These are phyloP conservation scores for Aspergillus uvarum DNA, from an alignment of 2,329 filamentous ascomycete species.

Conservation along the genomic window DNA sequence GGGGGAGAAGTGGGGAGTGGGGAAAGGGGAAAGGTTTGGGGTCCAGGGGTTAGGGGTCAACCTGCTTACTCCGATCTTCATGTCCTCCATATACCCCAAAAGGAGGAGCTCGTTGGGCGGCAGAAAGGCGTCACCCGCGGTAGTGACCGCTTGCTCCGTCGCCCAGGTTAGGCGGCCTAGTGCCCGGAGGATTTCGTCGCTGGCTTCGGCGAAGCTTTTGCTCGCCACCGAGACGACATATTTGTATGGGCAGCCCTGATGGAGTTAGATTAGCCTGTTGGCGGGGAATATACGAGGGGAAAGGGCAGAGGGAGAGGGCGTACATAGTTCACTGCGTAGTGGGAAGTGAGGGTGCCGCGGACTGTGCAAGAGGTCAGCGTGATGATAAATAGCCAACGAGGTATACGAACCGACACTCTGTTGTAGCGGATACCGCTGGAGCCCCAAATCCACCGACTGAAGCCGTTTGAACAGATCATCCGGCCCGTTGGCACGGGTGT, in stretches of 20 bases:
- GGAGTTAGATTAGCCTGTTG: constrained; percentile 6
- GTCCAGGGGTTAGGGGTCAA: neutral
- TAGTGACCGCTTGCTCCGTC: constrained; percentile 40
- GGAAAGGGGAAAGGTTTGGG: neutral
- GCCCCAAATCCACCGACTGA: constrained; percentile 46
- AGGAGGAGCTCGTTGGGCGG: constrained; percentile 58
- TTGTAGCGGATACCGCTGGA: constrained; percentile 45
- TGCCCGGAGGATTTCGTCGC: constrained; percentile 43
- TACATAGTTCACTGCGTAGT: constrained; percentile 53
- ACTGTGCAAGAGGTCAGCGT: constrained; percentile 25
- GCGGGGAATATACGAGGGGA: no score
- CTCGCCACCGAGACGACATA: constrained; percentile 54
- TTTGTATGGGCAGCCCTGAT: constrained; percentile 59
- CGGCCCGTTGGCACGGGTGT: constrained; percentile 54
- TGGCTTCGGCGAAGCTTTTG: constrained; percentile 44
- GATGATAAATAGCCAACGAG: neutral
- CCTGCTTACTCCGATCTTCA: constrained; percentile 51
- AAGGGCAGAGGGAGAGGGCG: constrained; percentile 8
- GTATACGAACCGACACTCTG: constrained; percentile 34
- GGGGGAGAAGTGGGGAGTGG: no score
- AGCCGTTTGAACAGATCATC: constrained; percentile 60
- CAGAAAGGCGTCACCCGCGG: constrained; percentile 22
- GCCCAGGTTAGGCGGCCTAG: constrained; percentile 57
- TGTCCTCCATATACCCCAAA: constrained; percentile 56
- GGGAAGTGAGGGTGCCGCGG: constrained; percentile 41